Evolutionary conservation across 1,139 yeast species (phyloP), one percentile per base, ranked within the genome.

Genomic region (Suhomyces choctaworum): DNA sequence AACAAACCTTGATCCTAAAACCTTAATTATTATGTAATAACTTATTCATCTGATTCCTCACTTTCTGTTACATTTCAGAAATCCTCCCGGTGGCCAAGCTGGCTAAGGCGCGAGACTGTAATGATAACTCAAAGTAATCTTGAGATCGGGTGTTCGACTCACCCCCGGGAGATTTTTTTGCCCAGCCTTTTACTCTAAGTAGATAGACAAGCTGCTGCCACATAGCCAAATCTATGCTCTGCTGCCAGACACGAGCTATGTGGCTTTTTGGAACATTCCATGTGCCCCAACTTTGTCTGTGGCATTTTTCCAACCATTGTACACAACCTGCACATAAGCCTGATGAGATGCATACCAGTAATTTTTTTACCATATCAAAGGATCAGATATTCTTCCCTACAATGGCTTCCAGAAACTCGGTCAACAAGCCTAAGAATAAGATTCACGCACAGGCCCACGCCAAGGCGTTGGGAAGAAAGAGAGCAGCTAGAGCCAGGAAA

Each of bases 81-180:
- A 34, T 33, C 37, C 84, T 78, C 83, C 67, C 71, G 82, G 80
- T 78, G 78, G 84, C 84, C 80, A 75, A 78, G 84, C 76, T 78
- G 83, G 84, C 73, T 77, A 78, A 77, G 81, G 83, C 83, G 83
- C 80, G 80, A 78, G 85, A 78, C 85, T 79, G 85, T 79, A 79
- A 79, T 68, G 36, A 11, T 34, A 16, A 31, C 41, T 38, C 41
- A 38, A 60, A 64, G 81, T 66, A 52, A 80, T 79, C 85, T 78
- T 77, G 82, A 78, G 83, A 78, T 78, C 86, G 84, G 82, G 85
- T 74, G 86, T 80, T 80, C 86, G 84, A 80, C 77, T 79, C 85
- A 73, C 85, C 81, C 84, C 80, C 82, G 74, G 80, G 85, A 79
- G 85, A 80, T 48, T 59, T 50, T 57, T 61, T 64, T 76, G 56